Evolutionary conservation across 805 yeast species (phyloP).

Genomic region (Phaffomyces thermotolerans): DNA sequence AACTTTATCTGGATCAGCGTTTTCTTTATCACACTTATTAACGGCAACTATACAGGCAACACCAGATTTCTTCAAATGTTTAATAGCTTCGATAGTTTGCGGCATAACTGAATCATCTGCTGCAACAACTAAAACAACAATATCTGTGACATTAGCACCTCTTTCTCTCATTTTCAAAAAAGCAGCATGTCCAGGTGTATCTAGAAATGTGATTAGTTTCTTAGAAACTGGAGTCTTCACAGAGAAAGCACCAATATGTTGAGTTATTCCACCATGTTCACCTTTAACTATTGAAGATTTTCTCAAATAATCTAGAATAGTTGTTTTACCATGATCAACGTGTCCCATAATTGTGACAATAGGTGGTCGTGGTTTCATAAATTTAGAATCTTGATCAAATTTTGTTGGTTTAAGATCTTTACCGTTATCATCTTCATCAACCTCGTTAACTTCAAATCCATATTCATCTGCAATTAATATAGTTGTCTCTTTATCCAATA

Average conservation of each 20-base stretch:
- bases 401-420: slow-evolving; percentile 52
- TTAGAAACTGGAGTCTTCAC: slow-evolving; percentile 71
- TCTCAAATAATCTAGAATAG: slow-evolving; percentile 79
- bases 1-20: slow-evolving; percentile 67
- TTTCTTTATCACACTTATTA: slow-evolving; percentile 83
- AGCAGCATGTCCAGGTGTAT: slow-evolving; percentile 98
- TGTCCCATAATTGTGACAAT: slow-evolving; percentile 98
- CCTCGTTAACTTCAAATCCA: slow-evolving; percentile 51
- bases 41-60: slow-evolving; percentile 87
- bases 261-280: slow-evolving; percentile 96
- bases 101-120: slow-evolving; percentile 98
- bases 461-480: slow-evolving; percentile 83
- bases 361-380: slow-evolving; percentile 71
- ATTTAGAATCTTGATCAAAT: slow-evolving; percentile 32
- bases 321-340: slow-evolving; percentile 97
- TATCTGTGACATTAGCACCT: slow-evolving; percentile 92
- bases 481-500: slow-evolving; percentile 82
- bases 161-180: slow-evolving; percentile 93
- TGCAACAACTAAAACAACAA: slow-evolving; percentile 87
- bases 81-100: slow-evolving; percentile 91
- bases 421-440: slow-evolving; percentile 19
- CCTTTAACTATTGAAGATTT: slow-evolving; percentile 76
- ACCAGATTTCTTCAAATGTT: slow-evolving; percentile 76
- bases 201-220: slow-evolving; percentile 79
- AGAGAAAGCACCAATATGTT: slow-evolving; percentile 95